Percentiles rank a stretch among this genome's conserved stretches.
Evolutionary conservation across 2,329 filamentous ascomycete species (phyloP).

Genomic region (Penicillium sclerotigenum): DNA sequence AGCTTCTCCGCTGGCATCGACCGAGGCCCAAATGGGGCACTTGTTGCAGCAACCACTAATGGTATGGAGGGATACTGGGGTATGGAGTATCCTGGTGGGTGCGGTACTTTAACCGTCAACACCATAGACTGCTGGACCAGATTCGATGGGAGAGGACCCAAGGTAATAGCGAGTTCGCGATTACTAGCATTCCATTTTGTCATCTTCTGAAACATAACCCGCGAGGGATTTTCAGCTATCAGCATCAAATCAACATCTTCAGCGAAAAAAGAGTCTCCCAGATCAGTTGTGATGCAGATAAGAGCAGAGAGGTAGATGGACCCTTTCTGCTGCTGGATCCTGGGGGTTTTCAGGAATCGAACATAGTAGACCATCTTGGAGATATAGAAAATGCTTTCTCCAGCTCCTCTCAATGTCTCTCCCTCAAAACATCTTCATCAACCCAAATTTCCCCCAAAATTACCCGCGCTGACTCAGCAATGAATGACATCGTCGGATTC

Average conservation of each 20-base stretch:
- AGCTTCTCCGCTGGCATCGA: slow-evolving; percentile 49
- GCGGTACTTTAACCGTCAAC: slow-evolving; percentile 25
- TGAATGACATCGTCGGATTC: slow-evolving; percentile 25
- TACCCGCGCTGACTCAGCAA: slow-evolving; percentile 26
- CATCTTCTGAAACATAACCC: slow-evolving; percentile 22
- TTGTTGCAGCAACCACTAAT: slow-evolving; percentile 59
- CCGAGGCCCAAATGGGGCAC: slow-evolving; percentile 42
- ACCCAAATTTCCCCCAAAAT: not conserved
- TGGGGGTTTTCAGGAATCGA: slow-evolving; percentile 65
- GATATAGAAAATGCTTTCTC: not conserved
- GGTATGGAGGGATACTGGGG: slow-evolving; percentile 27
- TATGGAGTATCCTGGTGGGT: slow-evolving; percentile 17
- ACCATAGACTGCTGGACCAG: slow-evolving; percentile 27
- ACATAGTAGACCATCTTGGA: slow-evolving; percentile 57
- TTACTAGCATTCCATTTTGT: slow-evolving; percentile 35
- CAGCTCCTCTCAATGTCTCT: not conserved
- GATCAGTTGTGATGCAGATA: slow-evolving; percentile 65
- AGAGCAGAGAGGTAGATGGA: slow-evolving; percentile 48
- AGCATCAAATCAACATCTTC: slow-evolving; percentile 35
- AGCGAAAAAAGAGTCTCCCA: slow-evolving; percentile 63
- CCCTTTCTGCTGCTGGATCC: slow-evolving; percentile 44
- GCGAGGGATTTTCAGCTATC: slow-evolving; percentile 20
- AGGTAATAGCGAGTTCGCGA: slow-evolving; percentile 32
- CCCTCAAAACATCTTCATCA: not conserved
- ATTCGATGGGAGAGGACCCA: slow-evolving; percentile 31